Evolutionary conservation across 192 early-diverging fungal genomes (phyloP).

Genomic region (Umbelopsis isabellina): DNA sequence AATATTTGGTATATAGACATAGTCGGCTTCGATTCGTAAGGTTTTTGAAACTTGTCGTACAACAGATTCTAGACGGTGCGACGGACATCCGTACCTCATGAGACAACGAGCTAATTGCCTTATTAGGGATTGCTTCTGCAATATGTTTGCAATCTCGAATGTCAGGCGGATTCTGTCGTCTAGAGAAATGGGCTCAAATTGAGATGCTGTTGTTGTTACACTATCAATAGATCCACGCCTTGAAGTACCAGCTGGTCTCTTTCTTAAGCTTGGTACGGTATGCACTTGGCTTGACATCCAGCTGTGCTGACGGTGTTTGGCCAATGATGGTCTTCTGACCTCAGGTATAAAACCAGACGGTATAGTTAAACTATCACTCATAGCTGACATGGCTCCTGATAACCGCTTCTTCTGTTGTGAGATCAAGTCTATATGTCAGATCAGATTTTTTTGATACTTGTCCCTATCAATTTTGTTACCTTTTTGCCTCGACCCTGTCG

Average conservation of each 20-base stretch:
- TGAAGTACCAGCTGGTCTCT: slow-evolving; percentile 9
- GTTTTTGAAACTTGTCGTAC: slow-evolving; percentile 57
- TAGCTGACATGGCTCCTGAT: not conserved
- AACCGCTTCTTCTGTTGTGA: not conserved
- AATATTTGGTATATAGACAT: slow-evolving; percentile 64
- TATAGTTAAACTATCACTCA: not conserved
- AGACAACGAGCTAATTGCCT: slow-evolving; percentile 59
- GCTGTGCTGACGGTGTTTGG: not conserved
- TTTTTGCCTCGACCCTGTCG: not conserved
- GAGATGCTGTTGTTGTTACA: slow-evolving; percentile 13
- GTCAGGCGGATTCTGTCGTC: slow-evolving; percentile 46
- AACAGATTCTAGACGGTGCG: slow-evolving; percentile 63
- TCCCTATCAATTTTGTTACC: not conserved
- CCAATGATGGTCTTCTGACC: not conserved
- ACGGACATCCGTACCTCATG: slow-evolving; percentile 66
- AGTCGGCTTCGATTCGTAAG: slow-evolving; percentile 60
- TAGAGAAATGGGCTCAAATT: slow-evolving; percentile 24
- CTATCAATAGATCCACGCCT: slow-evolving; percentile 8
- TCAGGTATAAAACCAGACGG: not conserved
- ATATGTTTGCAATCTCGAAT: slow-evolving; percentile 59
- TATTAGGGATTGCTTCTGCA: slow-evolving; percentile 64
- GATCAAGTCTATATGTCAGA: not conserved
- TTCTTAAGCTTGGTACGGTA: slow-evolving; percentile 34
- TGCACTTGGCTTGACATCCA: slow-evolving; percentile 25
- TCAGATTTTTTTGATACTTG: not conserved